Conservation (phyloP, 805 yeast species). For the Candida parachauliodes region DNA sequence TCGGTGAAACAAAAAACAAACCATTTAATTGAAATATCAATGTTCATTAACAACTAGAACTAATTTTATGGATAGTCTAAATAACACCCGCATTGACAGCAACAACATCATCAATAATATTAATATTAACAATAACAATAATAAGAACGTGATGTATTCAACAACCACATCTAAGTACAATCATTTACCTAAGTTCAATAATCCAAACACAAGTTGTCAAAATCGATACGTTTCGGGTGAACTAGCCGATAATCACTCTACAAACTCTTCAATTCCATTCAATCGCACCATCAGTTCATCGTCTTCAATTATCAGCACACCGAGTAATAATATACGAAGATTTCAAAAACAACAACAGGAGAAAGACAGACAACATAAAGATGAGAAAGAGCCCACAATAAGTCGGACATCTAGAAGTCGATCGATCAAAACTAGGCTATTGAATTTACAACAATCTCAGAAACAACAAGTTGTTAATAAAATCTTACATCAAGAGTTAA, state of each 20-base stretch:
- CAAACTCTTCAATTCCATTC: not conserved
- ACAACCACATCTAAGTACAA: slow-evolving; percentile 12
- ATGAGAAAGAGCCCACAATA: not conserved
- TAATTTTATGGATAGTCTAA: slow-evolving; percentile 1
- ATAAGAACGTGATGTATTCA: slow-evolving; percentile 1
- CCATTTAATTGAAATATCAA: not conserved
- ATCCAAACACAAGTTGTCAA: slow-evolving; percentile 7
- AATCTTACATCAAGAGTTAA: not conserved
- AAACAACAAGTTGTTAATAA: slow-evolving; percentile 13
- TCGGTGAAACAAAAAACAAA: slow-evolving; percentile 1
- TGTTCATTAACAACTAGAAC: no score
- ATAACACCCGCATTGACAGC: no score
- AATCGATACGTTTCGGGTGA: slow-evolving; percentile 10
- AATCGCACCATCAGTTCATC: slow-evolving; percentile 36
- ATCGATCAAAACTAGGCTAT: slow-evolving; percentile 31
- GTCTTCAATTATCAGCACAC: slow-evolving; percentile 39
- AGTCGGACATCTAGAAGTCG: slow-evolving; percentile 19
- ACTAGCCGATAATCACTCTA: slow-evolving; percentile 9
- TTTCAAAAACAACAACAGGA: slow-evolving; percentile 24
- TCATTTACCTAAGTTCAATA: slow-evolving; percentile 13
- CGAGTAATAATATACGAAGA: slow-evolving; percentile 37
- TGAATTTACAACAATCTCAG: slow-evolving; percentile 38
- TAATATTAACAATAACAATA: slow-evolving; percentile 4
- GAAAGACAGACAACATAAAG: slow-evolving; percentile 10
- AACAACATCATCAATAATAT: not conserved